These are phyloP conservation scores for Pseudocercospora musae DNA, from an alignment of 2,329 filamentous ascomycete species.

Conservation along the genomic window DNA sequence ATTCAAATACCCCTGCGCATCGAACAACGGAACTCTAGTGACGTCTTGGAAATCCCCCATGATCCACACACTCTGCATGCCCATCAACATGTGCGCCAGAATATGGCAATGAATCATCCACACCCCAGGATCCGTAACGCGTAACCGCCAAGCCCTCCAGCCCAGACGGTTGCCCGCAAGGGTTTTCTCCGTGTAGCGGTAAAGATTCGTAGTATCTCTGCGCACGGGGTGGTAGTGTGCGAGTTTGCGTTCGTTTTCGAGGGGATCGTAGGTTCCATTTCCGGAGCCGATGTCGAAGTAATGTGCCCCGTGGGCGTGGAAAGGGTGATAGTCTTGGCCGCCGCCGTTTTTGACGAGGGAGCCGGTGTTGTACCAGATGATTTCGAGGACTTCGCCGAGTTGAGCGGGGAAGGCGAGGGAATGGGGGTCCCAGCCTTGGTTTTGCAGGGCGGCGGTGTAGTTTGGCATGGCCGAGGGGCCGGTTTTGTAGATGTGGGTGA, in stretches of 20 bases:
- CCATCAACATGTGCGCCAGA: conserved; percentile 58
- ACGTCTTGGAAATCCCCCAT: conserved; percentile 46
- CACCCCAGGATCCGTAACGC: conserved; percentile 50
- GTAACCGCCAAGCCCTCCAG: conserved; percentile 61
- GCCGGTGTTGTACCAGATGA: conserved; percentile 36
- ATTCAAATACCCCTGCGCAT: conserved; percentile 44
- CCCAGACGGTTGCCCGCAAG: conserved; percentile 45
- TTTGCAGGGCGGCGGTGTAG: conserved; percentile 49
- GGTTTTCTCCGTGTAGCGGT: conserved; percentile 49
- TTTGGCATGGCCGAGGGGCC: conserved; percentile 49
- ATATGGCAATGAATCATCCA: conserved; percentile 64
- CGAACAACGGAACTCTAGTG: conserved; percentile 30
- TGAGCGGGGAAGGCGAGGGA: conserved; percentile 52
- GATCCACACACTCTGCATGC: conserved; percentile 48
- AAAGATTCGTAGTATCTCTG: conserved; percentile 54
- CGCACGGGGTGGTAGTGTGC: conserved; percentile 39
- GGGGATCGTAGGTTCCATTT: conserved; percentile 52
- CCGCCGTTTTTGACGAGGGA: conserved; percentile 28
- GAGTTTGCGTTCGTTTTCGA: conserved; percentile 47
- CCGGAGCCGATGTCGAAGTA: conserved; percentile 55
- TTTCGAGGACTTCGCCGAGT: conserved; percentile 54
- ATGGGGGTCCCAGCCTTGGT: conserved; percentile 54
- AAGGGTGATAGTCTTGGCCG: conserved; percentile 50
- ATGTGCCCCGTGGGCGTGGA: conserved; percentile 56
- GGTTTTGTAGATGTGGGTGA: conserved; percentile 53